phyloP scores from a whole-genome alignment of 805 yeast species.

The Middelhovenomyces tepae region DNA sequence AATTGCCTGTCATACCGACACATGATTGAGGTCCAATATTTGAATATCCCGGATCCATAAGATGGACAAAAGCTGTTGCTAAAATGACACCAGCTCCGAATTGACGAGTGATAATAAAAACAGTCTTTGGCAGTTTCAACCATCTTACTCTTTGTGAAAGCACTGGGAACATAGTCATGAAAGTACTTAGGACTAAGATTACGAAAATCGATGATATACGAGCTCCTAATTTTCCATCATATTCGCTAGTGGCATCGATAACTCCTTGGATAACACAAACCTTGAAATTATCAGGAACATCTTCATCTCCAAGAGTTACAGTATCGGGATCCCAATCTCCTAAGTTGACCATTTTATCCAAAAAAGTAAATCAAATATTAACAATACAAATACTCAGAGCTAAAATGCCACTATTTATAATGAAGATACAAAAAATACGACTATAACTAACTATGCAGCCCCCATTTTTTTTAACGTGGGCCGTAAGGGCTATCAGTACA shows the following conservation, averaged over 20 bases:
- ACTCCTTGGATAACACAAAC: slow-evolving; percentile 36
- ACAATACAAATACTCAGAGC: too few species aligned
- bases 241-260: slow-evolving; percentile 33
- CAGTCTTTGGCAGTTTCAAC: slow-evolving; percentile 22
- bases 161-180: slow-evolving; percentile 39
- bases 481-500: too few species aligned
- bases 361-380: too few species aligned
- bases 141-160: slow-evolving; percentile 19
- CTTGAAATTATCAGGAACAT: slow-evolving; percentile 33
- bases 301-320: slow-evolving; percentile 24
- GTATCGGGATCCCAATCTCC: slow-evolving; percentile 23
- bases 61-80: slow-evolving; percentile 67
- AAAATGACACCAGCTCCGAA: slow-evolving; percentile 74
- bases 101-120: slow-evolving; percentile 31
- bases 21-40: slow-evolving; percentile 29
- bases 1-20: slow-evolving; percentile 36
- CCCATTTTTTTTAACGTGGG: too few species aligned
- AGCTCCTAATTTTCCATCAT: slow-evolving; percentile 37
- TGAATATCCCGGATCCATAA: slow-evolving; percentile 36
- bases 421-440: too few species aligned
- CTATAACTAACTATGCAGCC: too few species aligned
- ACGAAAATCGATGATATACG: slow-evolving; percentile 55
- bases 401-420: too few species aligned
- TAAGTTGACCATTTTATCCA: slow-evolving; percentile 14
- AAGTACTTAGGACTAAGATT: slow-evolving; percentile 40